These are phyloP conservation scores for Tubosaeta sp. DNA, from an alignment of 768 basidiomycete genomes.

Conservation along the genomic window DNA sequence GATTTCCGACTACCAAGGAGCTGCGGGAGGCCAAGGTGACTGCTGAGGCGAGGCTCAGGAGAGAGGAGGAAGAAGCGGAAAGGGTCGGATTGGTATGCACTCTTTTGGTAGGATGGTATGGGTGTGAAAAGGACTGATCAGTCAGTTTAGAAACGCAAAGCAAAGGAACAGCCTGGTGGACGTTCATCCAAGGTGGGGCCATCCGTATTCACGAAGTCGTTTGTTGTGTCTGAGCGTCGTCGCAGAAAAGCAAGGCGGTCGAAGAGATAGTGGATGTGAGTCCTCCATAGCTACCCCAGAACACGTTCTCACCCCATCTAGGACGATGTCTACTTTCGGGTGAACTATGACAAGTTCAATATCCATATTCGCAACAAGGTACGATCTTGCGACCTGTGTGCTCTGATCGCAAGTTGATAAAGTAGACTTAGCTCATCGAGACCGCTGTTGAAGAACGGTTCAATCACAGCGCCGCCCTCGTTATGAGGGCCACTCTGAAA, in stretches of 20 bases:
- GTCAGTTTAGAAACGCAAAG: constrained; percentile 56
- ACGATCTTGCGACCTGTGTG: constrained; percentile 17
- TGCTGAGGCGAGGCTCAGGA: constrained; percentile 57
- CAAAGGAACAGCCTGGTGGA: constrained; percentile 40
- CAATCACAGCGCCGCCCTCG: constrained; percentile 68
- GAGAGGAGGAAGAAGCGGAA: constrained; percentile 72
- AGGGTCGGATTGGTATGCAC: constrained; percentile 64
- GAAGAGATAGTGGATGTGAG: constrained; percentile 68
- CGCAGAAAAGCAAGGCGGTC: constrained; percentile 41
- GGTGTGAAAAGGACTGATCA: constrained; percentile 14
- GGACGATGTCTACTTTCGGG: constrained; percentile 73
- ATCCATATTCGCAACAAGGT: constrained; percentile 86
- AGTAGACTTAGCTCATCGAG: constrained; percentile 60
- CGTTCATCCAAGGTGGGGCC: constrained; percentile 51
- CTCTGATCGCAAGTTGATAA: constrained; percentile 10
- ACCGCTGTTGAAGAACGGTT: constrained; percentile 73
- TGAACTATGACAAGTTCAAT: constrained; percentile 88
- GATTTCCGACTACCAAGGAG: constrained; percentile 80
- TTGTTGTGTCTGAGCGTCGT: constrained; percentile 21
- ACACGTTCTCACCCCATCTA: constrained; percentile 25
- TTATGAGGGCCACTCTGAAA: constrained; percentile 68
- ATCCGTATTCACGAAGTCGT: background rate
- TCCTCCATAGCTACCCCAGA: background rate
- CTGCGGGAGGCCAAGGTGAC: constrained; percentile 66
- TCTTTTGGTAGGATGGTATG: background rate